Base-by-base conservation (phyloP, 768 basidiomycete species). In the Rhizopogon vinicolor region DNA sequence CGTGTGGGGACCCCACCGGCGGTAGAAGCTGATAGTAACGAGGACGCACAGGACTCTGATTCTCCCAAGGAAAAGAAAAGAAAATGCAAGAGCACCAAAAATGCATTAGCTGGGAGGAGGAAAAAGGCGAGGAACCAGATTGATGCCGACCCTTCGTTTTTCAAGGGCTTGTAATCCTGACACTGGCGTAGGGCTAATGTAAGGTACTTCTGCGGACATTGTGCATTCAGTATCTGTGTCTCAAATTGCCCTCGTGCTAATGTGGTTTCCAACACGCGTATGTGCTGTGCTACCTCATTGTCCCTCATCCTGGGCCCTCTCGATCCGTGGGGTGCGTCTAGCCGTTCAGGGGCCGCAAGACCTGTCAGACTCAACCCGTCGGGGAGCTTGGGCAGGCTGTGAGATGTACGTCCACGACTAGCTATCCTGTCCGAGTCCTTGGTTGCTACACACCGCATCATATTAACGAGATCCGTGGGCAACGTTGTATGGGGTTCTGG, bases 41-140 rank as follows among this genome's bases (percentile, higher is more conserved):
- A 65, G 18, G 70, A 68, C 41, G 58, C 51, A 19, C 65, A 63
- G 13, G 65, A 62, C 31, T 62, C 62, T n/a, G 66, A 69, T 53
- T 58, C 55, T 28, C 69, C 70, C 42, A 70, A 68, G 55, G 70
- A 71, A 19, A 74, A 70, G 61, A 85, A 85, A 61, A 75, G 83
- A 54, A 86, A 84, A 64, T 75, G 76, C 56, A 84, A 82, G 62
- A 77, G 74, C 31, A 79, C 78, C 33, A 79, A 75, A 59, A 79
- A 83, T 52, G 71, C 76, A 5, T 62, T 84, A 52, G 68, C 68
- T 35, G 68, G 72, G 25, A 79, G 75, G 64, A 80, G 74, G 70
- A 81, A 80, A 67, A 86, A 82, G 66, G 83, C 83, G 22, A 77
- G 74, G 59, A 85, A 87, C 59, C 74, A 79, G 50, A 74, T 83